Evolutionary conservation across 257 asterid genomes (phyloP), one percentile per base, ranked within the genome.

Genomic region (Scutellaria barbata): DNA sequence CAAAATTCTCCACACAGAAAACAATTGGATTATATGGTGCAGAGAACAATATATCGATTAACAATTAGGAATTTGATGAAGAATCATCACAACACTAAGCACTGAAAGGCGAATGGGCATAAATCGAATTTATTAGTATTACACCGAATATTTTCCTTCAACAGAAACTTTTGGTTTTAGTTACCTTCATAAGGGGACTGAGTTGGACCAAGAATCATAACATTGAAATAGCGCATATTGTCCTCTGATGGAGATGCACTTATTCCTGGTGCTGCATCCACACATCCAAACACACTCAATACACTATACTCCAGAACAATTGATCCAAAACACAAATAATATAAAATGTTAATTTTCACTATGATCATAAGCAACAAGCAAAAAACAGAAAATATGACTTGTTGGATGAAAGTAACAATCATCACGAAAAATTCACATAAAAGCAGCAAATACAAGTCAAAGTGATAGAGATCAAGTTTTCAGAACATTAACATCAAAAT

Each of bases 241-340:
- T 95, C 98, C 77, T 95, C 99, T 0, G 96, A 95, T 6, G 99
- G 98, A 51, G 99, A 95, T 7, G 99, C 99, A 79, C 99, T 95
- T 84, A 95, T 92, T 77, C 99, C 99, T 1, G 99, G 99, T 4
- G 99, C 99, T 95, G 95, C 84, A 89, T 3, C 61, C 73, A 85
- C 25, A 43, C 63, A 73, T 33, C 68, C 73, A 58, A 74, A 74
- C 62, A 55, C 48, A 72, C 57, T 77, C 71, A 74, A 52, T 8
- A 17, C 79, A 62, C 37, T 5, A 13, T 51, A 77, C 52, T 64
- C 66, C 63, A 66, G 35, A 60, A 74, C 22, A 48, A 51, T 37
- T 56, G 37, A 53, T 57, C 51, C 43, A 63, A 66, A 46, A 20
- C 25, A 11, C 51, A 58, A 57, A 39, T 43, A 18, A 13, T 11